Base-by-base conservation (phyloP, 805 yeast species). In the Peterozyma xylosa region DNA sequence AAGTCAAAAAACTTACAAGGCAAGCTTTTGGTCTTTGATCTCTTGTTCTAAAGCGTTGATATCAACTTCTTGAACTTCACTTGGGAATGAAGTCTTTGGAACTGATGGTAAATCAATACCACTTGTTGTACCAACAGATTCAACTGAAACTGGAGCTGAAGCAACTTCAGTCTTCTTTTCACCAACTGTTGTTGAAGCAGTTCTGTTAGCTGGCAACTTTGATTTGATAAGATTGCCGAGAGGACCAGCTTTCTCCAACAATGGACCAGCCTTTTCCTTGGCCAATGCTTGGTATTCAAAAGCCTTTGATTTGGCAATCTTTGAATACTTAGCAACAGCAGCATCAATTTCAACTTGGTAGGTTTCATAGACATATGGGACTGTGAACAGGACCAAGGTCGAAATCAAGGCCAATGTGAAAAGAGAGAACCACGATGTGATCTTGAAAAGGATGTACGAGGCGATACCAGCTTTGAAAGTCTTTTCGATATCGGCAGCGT, bases 301-400 rank as follows among this genome's bases (percentile, higher is more conserved):
- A 30, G 78, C 55, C 63, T 80, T 78, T 37, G 67, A 73, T 54
- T 70, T 73, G 39, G 78, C 79, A 33, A 73, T 47, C 43, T 68
- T 60, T 40, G 69, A 56, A 52, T 62, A 66, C 41, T 70, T 63
- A 42, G 71, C 72, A 37, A 80, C 73, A 37, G 77, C 73, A 39
- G 75, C 76, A 66, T 85, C 89, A 57, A 90, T 84, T 70, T 86
- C 82, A 57, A 73, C 73, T 73, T 87, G 81, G 76, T 85, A 80
- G 53, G 73, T 73, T 54, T 76, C 67, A 72, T 90, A 91, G 49
- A 83, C 57, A 29, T 74, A 76, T 47, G 98, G 98, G 38, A 76
- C 68, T 37, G 95, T 64, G 74, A 91, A 91, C 13, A 83, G 73
- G 16, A 70, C 58, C 40, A 86, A 62, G 40, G 81, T 79, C 37